Percentiles rank a stretch among this genome's conserved stretches.
Conservation (phyloP, 2,329 filamentous ascomycete genomes). For the Teratosphaeria viscida region DNA sequence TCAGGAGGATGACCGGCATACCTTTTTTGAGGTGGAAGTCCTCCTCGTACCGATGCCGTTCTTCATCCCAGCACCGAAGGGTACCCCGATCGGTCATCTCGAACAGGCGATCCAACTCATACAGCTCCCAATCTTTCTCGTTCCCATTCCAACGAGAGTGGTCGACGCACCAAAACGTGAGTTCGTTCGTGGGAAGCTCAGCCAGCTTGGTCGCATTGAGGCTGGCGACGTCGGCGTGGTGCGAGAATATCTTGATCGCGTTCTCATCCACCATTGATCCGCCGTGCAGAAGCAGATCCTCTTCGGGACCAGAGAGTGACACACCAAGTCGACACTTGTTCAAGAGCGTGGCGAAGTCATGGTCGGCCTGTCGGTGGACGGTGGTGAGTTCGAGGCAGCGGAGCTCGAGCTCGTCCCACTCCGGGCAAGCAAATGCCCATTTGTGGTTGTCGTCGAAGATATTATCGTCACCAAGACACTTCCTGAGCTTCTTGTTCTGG, state of each 20-base stretch:
- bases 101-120: not conserved
- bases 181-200: not conserved
- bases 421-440: constrained; percentile 49
- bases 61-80: not conserved
- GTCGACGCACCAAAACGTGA: not conserved
- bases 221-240: not conserved
- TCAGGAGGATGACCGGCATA: constrained; percentile 44
- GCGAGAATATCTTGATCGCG: not conserved
- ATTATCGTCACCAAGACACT: constrained; percentile 28
- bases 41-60: constrained; percentile 37
- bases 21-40: constrained; percentile 39
- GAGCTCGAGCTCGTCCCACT: constrained; percentile 47
- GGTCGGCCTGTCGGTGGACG: constrained; percentile 49
- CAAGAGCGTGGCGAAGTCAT: constrained; percentile 43
- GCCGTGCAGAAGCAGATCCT: constrained; percentile 27
- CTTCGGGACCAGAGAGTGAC: constrained; percentile 28
- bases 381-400: constrained; percentile 40
- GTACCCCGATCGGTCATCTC: not conserved
- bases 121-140: not conserved
- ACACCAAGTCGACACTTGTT: constrained; percentile 44
- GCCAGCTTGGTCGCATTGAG: not conserved
- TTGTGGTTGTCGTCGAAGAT: constrained; percentile 32
- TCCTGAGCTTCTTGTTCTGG: not conserved
- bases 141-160: not conserved
- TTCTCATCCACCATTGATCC: not conserved